Conservation (phyloP, 2,329 filamentous ascomycete species). For the Ploettnerulaceae sp. region DNA sequence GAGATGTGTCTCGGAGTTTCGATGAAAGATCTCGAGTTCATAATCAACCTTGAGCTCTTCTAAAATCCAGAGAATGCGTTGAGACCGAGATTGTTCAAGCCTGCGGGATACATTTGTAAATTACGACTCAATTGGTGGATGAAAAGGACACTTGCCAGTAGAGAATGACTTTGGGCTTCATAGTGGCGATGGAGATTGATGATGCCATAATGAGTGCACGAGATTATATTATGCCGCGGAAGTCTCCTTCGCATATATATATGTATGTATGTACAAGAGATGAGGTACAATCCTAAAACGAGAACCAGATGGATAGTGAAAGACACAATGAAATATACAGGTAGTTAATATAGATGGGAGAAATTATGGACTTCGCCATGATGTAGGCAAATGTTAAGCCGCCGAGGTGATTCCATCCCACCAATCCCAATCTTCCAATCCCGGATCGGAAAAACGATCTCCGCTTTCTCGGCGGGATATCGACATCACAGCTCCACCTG, state of each 20-base stretch:
- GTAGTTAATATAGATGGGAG: not conserved
- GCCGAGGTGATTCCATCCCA: not conserved
- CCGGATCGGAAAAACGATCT: not conserved
- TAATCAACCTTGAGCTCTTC: slow-evolving; percentile 71
- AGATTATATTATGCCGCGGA: not conserved
- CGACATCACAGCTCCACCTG: slow-evolving; percentile 1
- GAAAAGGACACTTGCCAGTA: slow-evolving; percentile 43
- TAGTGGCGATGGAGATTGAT: slow-evolving; percentile 10
- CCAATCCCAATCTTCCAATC: not conserved
- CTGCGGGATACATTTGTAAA: slow-evolving; percentile 17
- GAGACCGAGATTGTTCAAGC: slow-evolving; percentile 41
- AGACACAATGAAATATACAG: not conserved
- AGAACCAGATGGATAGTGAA: not conserved
- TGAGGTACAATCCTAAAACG: not conserved
- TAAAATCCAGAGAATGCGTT: slow-evolving; percentile 65
- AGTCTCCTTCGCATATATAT: not conserved
- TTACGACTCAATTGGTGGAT: not conserved
- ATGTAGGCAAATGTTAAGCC: not conserved
- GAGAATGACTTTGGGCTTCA: slow-evolving; percentile 46
- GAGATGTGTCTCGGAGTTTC: slow-evolving; percentile 53
- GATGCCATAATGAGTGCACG: not conserved
- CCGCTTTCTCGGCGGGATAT: not conserved
- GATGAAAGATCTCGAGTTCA: slow-evolving; percentile 74
- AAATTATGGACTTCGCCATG: not conserved
- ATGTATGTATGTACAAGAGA: too few relatives aligned